Evolutionary conservation across 768 basidiomycete genomes (phyloP).

Genomic region (Boletus vinaceobasis): DNA sequence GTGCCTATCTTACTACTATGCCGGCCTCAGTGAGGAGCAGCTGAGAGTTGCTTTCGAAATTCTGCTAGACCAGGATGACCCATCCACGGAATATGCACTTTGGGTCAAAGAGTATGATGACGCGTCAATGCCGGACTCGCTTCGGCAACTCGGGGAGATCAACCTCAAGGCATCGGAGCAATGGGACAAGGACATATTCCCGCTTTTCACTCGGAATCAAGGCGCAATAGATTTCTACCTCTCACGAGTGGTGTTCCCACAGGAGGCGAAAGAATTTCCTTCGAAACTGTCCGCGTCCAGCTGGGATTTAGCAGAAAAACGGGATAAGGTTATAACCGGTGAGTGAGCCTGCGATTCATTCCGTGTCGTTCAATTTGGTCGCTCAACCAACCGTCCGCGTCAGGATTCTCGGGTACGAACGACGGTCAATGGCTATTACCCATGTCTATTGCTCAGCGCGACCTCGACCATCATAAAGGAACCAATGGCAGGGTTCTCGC

Average conservation of each 20-base stretch:
- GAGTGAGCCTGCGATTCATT: background rate
- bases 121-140: background rate
- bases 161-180: slow-evolving; percentile 8
- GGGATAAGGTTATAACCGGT: slow-evolving; percentile 20
- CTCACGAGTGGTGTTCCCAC: slow-evolving; percentile 46
- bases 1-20: slow-evolving; percentile 33
- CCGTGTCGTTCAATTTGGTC: no score
- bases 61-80: slow-evolving; percentile 1
- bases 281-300: slow-evolving; percentile 38
- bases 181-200: slow-evolving; percentile 1
- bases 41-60: slow-evolving; percentile 1
- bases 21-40: slow-evolving; percentile 1
- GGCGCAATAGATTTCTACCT: slow-evolving; percentile 46
- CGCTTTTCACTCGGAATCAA: slow-evolving; percentile 1
- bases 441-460: no score
- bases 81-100: background rate
- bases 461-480: no score
- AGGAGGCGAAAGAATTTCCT: slow-evolving; percentile 46
- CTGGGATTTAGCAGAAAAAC: slow-evolving; percentile 49
- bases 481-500: no score
- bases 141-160: background rate
- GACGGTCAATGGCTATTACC: no score
- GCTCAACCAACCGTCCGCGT: no score
- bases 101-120: background rate
- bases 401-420: no score